Evolutionary conservation across 2,329 filamentous ascomycete genomes (phyloP).

Genomic region (Gliomastix tumulicola): DNA sequence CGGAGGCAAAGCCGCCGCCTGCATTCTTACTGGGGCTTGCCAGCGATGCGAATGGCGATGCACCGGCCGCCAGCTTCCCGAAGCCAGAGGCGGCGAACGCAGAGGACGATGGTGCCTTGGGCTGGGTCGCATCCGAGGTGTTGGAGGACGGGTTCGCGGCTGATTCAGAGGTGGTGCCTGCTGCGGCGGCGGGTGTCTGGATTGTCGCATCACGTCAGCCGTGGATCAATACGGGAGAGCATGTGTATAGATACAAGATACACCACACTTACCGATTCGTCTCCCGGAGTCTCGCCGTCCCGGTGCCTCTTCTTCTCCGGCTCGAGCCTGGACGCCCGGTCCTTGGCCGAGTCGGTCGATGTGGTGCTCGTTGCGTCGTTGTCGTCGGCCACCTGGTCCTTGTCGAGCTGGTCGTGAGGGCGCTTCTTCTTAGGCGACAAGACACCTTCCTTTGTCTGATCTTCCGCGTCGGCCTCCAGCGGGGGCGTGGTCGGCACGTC

Average conservation of each 20-base stretch:
- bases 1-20: conserved; percentile 28
- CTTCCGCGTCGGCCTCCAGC: conserved; percentile 1
- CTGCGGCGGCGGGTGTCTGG: not conserved
- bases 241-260: too few species aligned
- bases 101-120: conserved; percentile 47
- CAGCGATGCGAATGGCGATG: conserved; percentile 58
- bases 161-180: conserved; percentile 11
- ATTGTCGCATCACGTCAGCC: too few species aligned
- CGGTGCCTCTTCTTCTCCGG: conserved; percentile 60
- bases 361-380: conserved; percentile 34
- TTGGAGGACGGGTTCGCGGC: conserved; percentile 2
- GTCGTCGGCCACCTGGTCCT: conserved; percentile 31
- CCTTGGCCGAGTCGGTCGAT: conserved; percentile 37
- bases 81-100: conserved; percentile 65
- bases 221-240: too few species aligned
- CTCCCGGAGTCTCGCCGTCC: conserved; percentile 36
- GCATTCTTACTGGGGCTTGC: conserved; percentile 39
- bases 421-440: conserved; percentile 62
- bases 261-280: conserved; percentile 20
- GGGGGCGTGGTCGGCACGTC: not conserved
- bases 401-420: conserved; percentile 51
- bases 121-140: too few species aligned
- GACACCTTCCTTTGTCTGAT: conserved; percentile 34
- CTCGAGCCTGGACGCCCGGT: conserved; percentile 38
- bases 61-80: conserved; percentile 54